These are phyloP conservation scores for Microbotryum saponariae DNA, from an alignment of 1,284 basidiomycete species.

Conservation along the genomic window DNA sequence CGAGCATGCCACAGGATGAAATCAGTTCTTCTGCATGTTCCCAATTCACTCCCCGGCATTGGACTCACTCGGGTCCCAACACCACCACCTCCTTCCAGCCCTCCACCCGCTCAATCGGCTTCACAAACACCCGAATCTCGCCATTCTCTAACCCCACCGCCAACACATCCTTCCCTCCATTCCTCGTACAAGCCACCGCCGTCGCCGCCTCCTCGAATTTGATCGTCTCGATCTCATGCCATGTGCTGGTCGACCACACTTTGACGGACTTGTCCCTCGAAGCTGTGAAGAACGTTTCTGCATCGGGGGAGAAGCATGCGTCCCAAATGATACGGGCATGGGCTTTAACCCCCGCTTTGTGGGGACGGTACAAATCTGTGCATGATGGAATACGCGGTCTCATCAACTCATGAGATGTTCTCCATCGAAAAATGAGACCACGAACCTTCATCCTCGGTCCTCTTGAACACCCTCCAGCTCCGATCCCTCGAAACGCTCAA, in stretches of 20 bases:
- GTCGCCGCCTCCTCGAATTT: constrained; percentile 43
- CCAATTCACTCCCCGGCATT: no score
- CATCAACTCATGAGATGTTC: no score
- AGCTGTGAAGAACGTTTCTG: constrained; percentile 77
- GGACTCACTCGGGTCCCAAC: constrained; percentile 1
- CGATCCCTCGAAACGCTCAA: constrained; percentile 85
- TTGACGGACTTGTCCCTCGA: constrained; percentile 87
- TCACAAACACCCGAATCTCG: constrained; percentile 36
- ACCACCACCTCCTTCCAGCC: not conserved
- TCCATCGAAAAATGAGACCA: not conserved
- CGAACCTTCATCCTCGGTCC: constrained; percentile 31
- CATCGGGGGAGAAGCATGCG: constrained; percentile 68
- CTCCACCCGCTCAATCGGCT: not conserved
- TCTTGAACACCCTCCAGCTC: constrained; percentile 77
- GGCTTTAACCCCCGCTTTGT: constrained; percentile 61
- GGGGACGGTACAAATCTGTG: constrained; percentile 53
- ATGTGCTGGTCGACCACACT: constrained; percentile 15
- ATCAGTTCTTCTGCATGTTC: no score
- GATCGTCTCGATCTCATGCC: constrained; percentile 34
- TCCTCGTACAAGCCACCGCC: constrained; percentile 35
- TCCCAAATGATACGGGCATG: constrained; percentile 96
- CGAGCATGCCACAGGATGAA: not conserved
- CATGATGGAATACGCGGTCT: no score
- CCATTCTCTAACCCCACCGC: constrained; percentile 45
- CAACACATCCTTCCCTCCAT: constrained; percentile 31